These are phyloP conservation scores for Penicillium tannophilum DNA, from an alignment of 495 filamentous ascomycete genomes.

Conservation along the genomic window DNA sequence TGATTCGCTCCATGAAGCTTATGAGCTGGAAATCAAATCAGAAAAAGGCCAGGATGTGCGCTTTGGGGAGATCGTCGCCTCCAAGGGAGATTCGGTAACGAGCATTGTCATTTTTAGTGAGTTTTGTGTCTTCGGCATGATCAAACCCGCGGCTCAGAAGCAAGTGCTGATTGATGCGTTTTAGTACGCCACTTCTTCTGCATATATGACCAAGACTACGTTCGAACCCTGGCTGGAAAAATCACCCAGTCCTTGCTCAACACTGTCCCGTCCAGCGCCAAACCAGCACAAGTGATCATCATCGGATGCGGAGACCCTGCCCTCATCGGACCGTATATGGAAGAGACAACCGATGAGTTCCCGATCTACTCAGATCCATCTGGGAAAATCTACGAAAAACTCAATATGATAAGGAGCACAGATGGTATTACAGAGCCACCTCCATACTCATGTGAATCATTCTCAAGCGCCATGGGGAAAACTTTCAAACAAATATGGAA, in stretches of 20 bases:
- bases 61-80: conserved; percentile 15
- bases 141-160: not conserved
- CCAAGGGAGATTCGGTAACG: not conserved
- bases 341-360: conserved; percentile 20
- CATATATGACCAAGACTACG: conserved; percentile 32
- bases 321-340: conserved; percentile 25
- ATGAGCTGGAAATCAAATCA: conserved; percentile 25
- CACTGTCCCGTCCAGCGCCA: conserved; percentile 16
- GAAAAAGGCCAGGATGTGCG: conserved; percentile 18
- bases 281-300: conserved; percentile 30
- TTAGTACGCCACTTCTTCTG: conserved; percentile 35
- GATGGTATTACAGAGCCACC: conserved; percentile 23
- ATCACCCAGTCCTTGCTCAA: conserved; percentile 23
- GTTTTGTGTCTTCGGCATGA: not conserved
- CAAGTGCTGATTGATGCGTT: too few species aligned
- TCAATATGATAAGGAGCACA: conserved; percentile 24
- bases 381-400: conserved; percentile 23
- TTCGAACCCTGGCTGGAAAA: conserved; percentile 20
- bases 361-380: conserved; percentile 29
- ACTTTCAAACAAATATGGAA: conserved; percentile 22
- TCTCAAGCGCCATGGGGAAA: conserved; percentile 3
- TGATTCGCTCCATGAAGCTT: conserved; percentile 34
- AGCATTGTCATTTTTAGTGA: not conserved
- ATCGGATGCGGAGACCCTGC: conserved; percentile 29
- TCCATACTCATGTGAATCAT: conserved; percentile 15